These are phyloP conservation scores for Penium margaritaceum DNA, from an alignment of 139 green algal genomes.

Conservation along the genomic window DNA sequence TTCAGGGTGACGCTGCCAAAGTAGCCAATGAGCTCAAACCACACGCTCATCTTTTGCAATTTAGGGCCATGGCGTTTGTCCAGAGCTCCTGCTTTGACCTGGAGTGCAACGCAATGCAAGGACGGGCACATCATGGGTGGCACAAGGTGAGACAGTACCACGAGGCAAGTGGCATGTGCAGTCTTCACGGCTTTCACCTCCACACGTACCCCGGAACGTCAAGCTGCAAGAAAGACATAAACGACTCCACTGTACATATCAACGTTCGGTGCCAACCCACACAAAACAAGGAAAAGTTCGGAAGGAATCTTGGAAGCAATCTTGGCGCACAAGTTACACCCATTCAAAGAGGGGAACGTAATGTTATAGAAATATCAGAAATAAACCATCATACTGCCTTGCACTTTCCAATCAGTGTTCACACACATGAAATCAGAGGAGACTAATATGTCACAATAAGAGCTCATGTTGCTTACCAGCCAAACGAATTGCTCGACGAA, in stretches of 20 bases:
- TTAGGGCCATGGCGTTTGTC: slow-evolving; percentile 49
- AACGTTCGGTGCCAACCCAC: not conserved
- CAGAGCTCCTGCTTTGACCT: slow-evolving; percentile 68
- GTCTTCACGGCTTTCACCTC: not conserved
- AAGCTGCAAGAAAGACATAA: not conserved
- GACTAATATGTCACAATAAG: too few relatives aligned
- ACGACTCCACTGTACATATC: not conserved
- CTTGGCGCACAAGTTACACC: too few relatives aligned
- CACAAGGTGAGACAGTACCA: not conserved
- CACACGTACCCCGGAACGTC: not conserved
- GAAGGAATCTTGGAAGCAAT: too few relatives aligned
- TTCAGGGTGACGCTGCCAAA: slow-evolving; percentile 60
- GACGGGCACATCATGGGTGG: too few relatives aligned
- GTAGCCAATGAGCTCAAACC: slow-evolving; percentile 69
- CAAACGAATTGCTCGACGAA: slow-evolving; percentile 36
- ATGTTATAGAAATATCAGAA: too few relatives aligned
- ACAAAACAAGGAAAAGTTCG: too few relatives aligned
- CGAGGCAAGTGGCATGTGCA: not conserved
- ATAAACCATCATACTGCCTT: not conserved
- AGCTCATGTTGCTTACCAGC: not conserved
- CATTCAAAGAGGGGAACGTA: too few relatives aligned
- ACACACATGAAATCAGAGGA: not conserved
- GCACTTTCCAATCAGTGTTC: not conserved
- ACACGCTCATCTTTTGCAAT: slow-evolving; percentile 55
- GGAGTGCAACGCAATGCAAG: not conserved